phyloP scores from a whole-genome alignment of 2,329 filamentous ascomycete species.

The Colletotrichum sp. region DNA sequence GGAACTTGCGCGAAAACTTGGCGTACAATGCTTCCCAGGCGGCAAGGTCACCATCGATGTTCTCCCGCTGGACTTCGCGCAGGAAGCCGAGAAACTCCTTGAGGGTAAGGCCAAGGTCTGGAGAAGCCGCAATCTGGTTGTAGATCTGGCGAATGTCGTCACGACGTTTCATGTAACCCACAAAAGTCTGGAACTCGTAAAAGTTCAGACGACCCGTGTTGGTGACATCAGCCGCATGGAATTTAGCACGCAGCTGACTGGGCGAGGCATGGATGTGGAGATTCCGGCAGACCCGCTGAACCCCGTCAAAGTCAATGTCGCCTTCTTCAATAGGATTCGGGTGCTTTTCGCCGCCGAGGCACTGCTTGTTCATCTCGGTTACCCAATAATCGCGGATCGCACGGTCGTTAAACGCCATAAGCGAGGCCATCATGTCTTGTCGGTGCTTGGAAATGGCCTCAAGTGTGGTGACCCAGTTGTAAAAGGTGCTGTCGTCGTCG shows the following conservation, averaged over 20 bases:
- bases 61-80: constrained; percentile 74
- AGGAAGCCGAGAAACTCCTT: constrained; percentile 81
- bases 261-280: constrained; percentile 91
- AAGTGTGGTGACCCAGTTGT: constrained; percentile 83
- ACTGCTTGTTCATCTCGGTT: constrained; percentile 77
- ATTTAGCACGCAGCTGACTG: constrained; percentile 74
- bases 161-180: constrained; percentile 81
- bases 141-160: constrained; percentile 82
- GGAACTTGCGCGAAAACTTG: constrained; percentile 68
- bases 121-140: constrained; percentile 61
- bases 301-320: constrained; percentile 76
- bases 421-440: constrained; percentile 86
- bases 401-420: constrained; percentile 84
- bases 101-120: constrained; percentile 70
- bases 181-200: constrained; percentile 81
- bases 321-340: constrained; percentile 64
- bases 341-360: constrained; percentile 47
- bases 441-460: constrained; percentile 85
- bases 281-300: constrained; percentile 85
- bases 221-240: constrained; percentile 73
- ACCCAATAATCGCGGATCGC: constrained; percentile 87
- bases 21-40: constrained; percentile 78
- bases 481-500: constrained; percentile 72
- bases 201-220: constrained; percentile 74
- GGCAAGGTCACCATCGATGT: constrained; percentile 68